These are phyloP conservation scores for Panicum miliaceum DNA, from an alignment of 176 grass and related monocot genomes.

Conservation along the genomic window DNA sequence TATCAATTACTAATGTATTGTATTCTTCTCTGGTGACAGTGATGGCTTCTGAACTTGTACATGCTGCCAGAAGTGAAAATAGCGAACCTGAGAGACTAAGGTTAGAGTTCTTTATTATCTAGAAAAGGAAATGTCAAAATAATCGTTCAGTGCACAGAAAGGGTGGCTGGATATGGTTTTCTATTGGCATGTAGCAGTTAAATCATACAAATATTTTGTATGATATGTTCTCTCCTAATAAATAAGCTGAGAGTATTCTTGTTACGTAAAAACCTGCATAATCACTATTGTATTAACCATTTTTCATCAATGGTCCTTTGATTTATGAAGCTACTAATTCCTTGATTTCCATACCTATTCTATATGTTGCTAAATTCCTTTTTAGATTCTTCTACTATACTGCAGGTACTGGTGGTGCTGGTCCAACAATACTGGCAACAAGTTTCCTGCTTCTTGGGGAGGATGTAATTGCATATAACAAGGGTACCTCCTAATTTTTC, in stretches of 20 bases:
- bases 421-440: conserved; percentile 92
- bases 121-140: conserved; percentile 3
- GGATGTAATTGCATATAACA: conserved; percentile 97
- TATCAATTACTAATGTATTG: conserved; percentile 17
- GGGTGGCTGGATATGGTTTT: neutral
- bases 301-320: neutral
- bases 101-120: conserved; percentile 57
- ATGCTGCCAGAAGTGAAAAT: conserved; percentile 62
- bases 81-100: conserved; percentile 87
- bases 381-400: conserved; percentile 98
- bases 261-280: neutral
- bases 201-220: too few relatives aligned
- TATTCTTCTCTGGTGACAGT: conserved; percentile 49
- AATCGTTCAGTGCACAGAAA: neutral
- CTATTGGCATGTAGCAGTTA: neutral
- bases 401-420: conserved; percentile 90
- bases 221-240: neutral
- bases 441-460: conserved; percentile 93
- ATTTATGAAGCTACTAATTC: conserved; percentile 22
- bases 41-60: conserved; percentile 87
- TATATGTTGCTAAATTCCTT: conserved; percentile 53
- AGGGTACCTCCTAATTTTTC: conserved; percentile 57
- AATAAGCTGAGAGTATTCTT: neutral
- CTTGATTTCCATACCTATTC: neutral
- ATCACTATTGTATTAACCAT: neutral